Evolutionary conservation across 2,329 filamentous ascomycete genomes (phyloP).

Genomic region (Pseudocercospora fuligena): DNA sequence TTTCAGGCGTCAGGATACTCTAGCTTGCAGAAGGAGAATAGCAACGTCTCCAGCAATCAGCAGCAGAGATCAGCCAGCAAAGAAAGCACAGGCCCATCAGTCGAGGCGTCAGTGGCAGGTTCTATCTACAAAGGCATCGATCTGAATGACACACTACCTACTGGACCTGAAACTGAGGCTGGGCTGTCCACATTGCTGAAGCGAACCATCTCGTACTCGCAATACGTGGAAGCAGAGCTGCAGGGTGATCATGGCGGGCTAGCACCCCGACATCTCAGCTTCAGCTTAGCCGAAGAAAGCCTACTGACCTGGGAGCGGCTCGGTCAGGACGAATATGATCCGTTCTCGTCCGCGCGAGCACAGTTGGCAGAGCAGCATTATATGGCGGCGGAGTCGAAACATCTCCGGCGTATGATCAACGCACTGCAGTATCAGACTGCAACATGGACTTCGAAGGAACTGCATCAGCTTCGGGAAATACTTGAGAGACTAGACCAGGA

Average conservation of each 20-base stretch:
- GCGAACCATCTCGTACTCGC: conserved; percentile 61
- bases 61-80: conserved; percentile 14
- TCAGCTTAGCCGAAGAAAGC: conserved; percentile 76
- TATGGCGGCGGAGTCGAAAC: conserved; percentile 60
- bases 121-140: conserved; percentile 66
- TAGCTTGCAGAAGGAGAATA: conserved; percentile 11
- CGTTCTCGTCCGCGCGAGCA: conserved; percentile 28
- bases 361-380: conserved; percentile 37
- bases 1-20: conserved; percentile 9
- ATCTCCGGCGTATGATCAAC: conserved; percentile 60
- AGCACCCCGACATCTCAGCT: conserved; percentile 75
- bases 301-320: conserved; percentile 64
- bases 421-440: conserved; percentile 42
- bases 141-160: conserved; percentile 59
- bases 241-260: conserved; percentile 54
- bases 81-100: conserved; percentile 19
- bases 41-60: conserved; percentile 11
- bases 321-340: conserved; percentile 43
- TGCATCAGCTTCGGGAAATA: conserved; percentile 57
- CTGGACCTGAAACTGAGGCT: conserved; percentile 53
- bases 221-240: conserved; percentile 28
- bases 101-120: conserved; percentile 58
- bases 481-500: conserved; percentile 67
- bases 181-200: conserved; percentile 57
- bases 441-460: conserved; percentile 65